A percentile compares a stretch with the other conserved stretches of the same genome.
These are phyloP conservation scores for Bryoglossum gracile DNA, from an alignment of 495 filamentous ascomycete genomes.

Conservation along the genomic window DNA sequence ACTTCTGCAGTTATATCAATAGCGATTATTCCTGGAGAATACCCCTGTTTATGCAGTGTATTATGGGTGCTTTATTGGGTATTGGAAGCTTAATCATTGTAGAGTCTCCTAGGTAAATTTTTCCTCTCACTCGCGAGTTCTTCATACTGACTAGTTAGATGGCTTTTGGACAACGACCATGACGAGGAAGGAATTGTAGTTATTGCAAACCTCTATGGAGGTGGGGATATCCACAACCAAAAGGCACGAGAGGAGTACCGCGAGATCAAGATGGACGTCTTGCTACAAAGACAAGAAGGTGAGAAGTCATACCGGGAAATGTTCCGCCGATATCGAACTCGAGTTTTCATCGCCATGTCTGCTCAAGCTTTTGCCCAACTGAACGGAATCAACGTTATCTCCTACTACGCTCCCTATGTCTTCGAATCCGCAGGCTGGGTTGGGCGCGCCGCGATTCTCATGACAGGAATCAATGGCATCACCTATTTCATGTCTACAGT, in stretches of 20 bases:
- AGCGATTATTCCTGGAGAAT: conserved; percentile 84
- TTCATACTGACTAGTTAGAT: conserved; percentile 45
- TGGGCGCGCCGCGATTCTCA: conserved; percentile 83
- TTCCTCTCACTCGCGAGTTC: not conserved
- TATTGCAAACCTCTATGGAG: conserved; percentile 94
- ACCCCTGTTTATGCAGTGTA: conserved; percentile 84
- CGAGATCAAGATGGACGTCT: conserved; percentile 97
- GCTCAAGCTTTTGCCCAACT: conserved; percentile 92
- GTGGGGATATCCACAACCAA: conserved; percentile 85
- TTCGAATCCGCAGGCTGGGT: conserved; percentile 94
- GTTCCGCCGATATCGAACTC: conserved; percentile 86
- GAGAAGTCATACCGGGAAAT: conserved; percentile 89
- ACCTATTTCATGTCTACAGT: conserved; percentile 86
- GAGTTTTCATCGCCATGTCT: conserved; percentile 98
- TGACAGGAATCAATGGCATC: conserved; percentile 95
- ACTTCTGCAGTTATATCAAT: conserved; percentile 87
- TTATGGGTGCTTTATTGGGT: conserved; percentile 83
- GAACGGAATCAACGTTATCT: conserved; percentile 99
- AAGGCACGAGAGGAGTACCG: conserved; percentile 91
- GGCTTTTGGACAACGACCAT: conserved; percentile 95
- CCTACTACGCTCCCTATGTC: conserved; percentile 94
- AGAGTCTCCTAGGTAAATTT: conserved; percentile 78
- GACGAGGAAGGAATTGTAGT: conserved; percentile 98
- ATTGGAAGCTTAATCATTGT: conserved; percentile 86
- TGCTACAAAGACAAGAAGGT: conserved; percentile 87